Evolutionary conservation across 2,329 filamentous ascomycete species (phyloP), one percentile per base, ranked within the genome.

Genomic region (Neofusicoccum umdonicola): DNA sequence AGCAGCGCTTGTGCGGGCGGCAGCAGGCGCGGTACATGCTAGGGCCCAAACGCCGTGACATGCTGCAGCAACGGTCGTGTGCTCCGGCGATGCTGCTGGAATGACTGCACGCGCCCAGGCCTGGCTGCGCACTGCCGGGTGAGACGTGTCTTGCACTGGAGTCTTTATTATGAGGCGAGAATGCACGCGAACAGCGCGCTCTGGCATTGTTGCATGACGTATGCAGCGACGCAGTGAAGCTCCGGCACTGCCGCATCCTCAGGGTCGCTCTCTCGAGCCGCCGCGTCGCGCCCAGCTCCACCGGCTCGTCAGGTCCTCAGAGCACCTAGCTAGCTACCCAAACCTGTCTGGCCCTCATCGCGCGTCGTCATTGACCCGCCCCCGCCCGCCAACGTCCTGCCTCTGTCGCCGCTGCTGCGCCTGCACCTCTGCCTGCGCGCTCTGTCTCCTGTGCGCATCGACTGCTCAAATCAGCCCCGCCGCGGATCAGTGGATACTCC

Each of bases 401-500:
- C 27, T 37, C 6, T 35, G 45, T 45, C 54, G 39, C 54, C 19
- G 41, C 51, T 15, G 19, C 31, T 48, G 31, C 57, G 4, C 45
- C 17, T 48, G 57, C 57, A 27, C 34, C 58, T 41, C 45, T 50
- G 44, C 31, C 44, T 61, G 57, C 57, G 57, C 57, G 31, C 44
- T 47, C 42, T 37, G 56, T 27, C 58, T 50, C 42, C 35, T 47
- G 47, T 42, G 58, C 58, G 58, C 58, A 51, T 62, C 45, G 34
- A 35, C 47, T 60, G 35, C 60, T 52, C 41, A 22, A 45, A 37
- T 41, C 50, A 57, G 63, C 63, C 63, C 63, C 54, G 63, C 63
- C 63, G 52, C 56, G 63, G 63, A 65, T 65, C 63, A 65, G 63
- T 65, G 63, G 63, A 47, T 65, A 60, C 56, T 47, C 42, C 63